Conservation (phyloP, 139 green algal genomes). For the Chlamydomonas schloesseri region DNA sequence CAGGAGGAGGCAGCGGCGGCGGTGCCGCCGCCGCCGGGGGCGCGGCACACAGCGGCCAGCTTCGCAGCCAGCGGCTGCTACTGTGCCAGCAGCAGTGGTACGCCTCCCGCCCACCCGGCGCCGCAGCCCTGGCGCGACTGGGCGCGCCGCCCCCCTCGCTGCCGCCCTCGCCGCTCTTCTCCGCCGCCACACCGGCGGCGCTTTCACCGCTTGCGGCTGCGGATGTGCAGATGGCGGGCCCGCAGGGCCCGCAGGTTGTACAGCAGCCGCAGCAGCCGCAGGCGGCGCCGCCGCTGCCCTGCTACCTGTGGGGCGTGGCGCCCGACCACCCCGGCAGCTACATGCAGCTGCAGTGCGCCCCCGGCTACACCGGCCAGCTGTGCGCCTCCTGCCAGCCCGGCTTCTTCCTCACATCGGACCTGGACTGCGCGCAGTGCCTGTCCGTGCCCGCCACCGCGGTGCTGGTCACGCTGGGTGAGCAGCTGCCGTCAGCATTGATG, state of each 20-base stretch:
- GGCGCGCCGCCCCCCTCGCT: no score
- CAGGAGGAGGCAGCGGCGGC: no score
- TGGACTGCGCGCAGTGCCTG: background rate
- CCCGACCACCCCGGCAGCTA: background rate
- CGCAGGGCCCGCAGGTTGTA: no score
- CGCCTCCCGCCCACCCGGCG: background rate
- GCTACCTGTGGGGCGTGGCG: background rate
- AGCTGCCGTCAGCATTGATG: no score
- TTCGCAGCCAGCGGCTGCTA: background rate
- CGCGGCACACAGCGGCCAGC: background rate
- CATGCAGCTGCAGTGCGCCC: background rate
- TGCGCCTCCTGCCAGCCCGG: background rate
- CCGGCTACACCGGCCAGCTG: constrained; percentile 1
- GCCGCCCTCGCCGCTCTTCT: no score
- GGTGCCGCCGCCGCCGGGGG: background rate
- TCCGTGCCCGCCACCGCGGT: background rate
- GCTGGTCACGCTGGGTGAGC: background rate
- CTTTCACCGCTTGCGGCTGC: background rate
- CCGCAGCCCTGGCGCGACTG: background rate
- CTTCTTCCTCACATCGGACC: background rate
- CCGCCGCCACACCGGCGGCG: no score
- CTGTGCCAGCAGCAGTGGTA: background rate
- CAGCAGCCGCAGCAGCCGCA: background rate
- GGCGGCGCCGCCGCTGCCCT: background rate
- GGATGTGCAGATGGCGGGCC: no score